Conservation (phyloP, 257 asterid species). For the Pogostemon cablin region DNA sequence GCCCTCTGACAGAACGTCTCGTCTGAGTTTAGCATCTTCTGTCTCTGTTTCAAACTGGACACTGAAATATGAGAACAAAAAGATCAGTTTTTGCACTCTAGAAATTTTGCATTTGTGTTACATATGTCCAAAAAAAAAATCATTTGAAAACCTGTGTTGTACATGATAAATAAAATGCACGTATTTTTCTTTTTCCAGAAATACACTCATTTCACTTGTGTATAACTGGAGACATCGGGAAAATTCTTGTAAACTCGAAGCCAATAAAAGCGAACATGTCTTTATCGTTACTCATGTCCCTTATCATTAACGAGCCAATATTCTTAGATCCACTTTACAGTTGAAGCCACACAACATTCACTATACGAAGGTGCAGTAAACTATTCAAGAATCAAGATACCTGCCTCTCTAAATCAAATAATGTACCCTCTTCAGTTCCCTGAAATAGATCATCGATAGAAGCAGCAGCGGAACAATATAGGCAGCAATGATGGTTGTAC, state of each 20-base stretch:
- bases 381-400: constrained; percentile 29
- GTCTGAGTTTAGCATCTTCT: constrained; percentile 76
- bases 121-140: neutral
- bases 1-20: constrained; percentile 88
- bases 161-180: no score
- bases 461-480: constrained; percentile 74
- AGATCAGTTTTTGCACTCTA: neutral
- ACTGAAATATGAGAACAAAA: constrained; percentile 47
- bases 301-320: no score
- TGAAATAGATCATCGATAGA: constrained; percentile 88
- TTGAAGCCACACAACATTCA: no score
- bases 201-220: no score
- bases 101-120: neutral
- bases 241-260: no score
- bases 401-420: constrained; percentile 92
- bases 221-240: no score
- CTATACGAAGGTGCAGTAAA: constrained; percentile 3
- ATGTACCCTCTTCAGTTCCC: constrained; percentile 92
- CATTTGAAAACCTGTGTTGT: neutral
- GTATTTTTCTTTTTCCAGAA: no score
- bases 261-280: no score
- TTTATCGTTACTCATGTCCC: no score
- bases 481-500: constrained; percentile 93
- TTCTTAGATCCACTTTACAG: no score
- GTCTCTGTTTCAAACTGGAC: constrained; percentile 94